phyloP scores from a whole-genome alignment of 306 rosid species.

The Comarum palustre region DNA sequence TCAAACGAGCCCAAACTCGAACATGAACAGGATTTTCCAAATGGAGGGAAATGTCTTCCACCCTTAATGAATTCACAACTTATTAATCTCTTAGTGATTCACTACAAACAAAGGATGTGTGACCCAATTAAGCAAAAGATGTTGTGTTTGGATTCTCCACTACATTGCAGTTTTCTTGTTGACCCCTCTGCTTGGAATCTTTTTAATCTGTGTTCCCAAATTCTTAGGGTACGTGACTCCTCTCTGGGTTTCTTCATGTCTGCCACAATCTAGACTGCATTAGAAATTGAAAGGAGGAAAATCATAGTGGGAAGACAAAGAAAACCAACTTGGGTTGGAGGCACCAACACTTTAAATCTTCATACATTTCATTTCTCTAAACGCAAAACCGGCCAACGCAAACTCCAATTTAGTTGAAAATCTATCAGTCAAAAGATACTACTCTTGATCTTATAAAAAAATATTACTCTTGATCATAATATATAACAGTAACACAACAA shows the following conservation, averaged over 20 bases:
- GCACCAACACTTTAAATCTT: conserved; percentile 21
- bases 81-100: background rate
- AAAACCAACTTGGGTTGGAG: conserved; percentile 39
- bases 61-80: no score
- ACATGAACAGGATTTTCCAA: background rate
- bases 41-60: background rate
- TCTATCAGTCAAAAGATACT: background rate
- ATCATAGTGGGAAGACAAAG: conserved; percentile 47
- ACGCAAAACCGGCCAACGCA: background rate
- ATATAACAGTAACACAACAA: background rate
- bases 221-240: conserved; percentile 33
- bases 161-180: conserved; percentile 15
- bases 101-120: background rate
- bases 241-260: conserved; percentile 36
- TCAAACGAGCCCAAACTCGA: background rate
- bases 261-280: conserved; percentile 52
- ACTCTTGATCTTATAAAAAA: background rate
- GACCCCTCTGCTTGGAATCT: conserved; percentile 31
- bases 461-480: background rate
- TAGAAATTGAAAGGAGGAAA: conserved; percentile 41
- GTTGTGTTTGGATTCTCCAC: conserved; percentile 8
- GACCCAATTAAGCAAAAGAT: background rate
- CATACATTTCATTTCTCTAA: conserved; percentile 2
- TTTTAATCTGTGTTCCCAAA: conserved; percentile 14
- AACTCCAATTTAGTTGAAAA: background rate